These are phyloP conservation scores for Metrosideros polymorpha DNA, from an alignment of 441 rosid species.

Conservation along the genomic window DNA sequence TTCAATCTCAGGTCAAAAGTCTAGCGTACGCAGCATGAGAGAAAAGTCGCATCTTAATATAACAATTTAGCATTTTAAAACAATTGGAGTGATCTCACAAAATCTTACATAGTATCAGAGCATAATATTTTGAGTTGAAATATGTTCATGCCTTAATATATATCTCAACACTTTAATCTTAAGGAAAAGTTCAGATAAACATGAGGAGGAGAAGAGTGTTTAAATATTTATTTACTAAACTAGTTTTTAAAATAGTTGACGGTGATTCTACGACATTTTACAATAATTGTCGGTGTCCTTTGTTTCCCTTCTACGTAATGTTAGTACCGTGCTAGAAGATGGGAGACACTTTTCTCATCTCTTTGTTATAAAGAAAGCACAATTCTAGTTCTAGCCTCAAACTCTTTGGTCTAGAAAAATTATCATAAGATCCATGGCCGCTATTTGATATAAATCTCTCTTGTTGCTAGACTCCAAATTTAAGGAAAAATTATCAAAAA, in stretches of 20 bases:
- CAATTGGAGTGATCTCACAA: fast-evolving
- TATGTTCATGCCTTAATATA: neutral
- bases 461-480: fast-evolving
- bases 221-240: too few relatives aligned
- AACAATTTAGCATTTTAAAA: neutral
- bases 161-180: neutral
- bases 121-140: neutral
- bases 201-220: too few relatives aligned
- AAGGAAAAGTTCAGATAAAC: neutral
- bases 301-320: neutral
- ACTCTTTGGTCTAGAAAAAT: neutral
- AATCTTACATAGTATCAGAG: too few relatives aligned
- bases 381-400: neutral
- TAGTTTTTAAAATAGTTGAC: neutral
- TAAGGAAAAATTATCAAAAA: too few relatives aligned
- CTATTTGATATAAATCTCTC: neutral
- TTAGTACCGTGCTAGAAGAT: neutral
- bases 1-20: neutral
- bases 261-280: neutral
- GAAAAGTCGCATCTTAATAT: neutral
- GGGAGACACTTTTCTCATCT: neutral
- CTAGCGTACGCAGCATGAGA: neutral
- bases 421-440: neutral
- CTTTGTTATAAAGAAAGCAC: neutral
- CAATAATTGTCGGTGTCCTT: neutral